Conservation (phyloP, 495 filamentous ascomycete species). For the Talaromyces wortmannii region DNA sequence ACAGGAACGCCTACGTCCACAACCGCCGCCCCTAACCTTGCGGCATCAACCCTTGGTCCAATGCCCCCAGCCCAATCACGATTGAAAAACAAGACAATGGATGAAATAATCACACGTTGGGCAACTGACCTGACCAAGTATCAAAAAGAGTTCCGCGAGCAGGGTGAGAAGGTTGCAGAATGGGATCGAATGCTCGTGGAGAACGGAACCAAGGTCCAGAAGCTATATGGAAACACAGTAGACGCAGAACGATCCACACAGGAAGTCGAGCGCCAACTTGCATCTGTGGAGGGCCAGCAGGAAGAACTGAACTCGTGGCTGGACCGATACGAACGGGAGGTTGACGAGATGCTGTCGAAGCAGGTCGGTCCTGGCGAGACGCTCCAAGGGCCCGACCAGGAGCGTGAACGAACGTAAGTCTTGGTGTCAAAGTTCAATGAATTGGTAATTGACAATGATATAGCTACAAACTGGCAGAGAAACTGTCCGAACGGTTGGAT, state of each 20-base stretch:
- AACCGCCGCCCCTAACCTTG: constrained; percentile 34
- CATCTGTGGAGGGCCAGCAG: constrained; percentile 83
- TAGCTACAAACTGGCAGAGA: constrained; percentile 83
- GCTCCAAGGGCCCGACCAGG: constrained; percentile 81
- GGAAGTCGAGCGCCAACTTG: constrained; percentile 86
- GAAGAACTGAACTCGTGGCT: constrained; percentile 78
- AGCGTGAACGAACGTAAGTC: constrained; percentile 78
- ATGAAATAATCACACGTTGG: constrained; percentile 98
- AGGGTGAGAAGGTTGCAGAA: constrained; percentile 75
- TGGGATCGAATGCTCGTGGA: constrained; percentile 92
- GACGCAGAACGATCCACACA: constrained; percentile 86
- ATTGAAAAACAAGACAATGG: constrained; percentile 97
- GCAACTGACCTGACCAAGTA: constrained; percentile 91
- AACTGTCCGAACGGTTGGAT: constrained; percentile 75
- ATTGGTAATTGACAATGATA: constrained; percentile 7
- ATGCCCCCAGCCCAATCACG: constrained; percentile 72
- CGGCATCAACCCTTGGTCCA: constrained; percentile 71
- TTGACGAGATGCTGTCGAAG: constrained; percentile 76
- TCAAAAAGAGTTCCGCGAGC: constrained; percentile 87
- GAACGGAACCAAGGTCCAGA: constrained; percentile 86
- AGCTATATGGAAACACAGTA: constrained; percentile 77
- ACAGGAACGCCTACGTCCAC: constrained; percentile 14
- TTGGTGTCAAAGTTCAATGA: background rate
- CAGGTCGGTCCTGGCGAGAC: constrained; percentile 61
- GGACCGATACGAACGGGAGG: constrained; percentile 82